These are phyloP conservation scores for Citrus australasica DNA, from an alignment of 345 rosid species.

Conservation along the genomic window DNA sequence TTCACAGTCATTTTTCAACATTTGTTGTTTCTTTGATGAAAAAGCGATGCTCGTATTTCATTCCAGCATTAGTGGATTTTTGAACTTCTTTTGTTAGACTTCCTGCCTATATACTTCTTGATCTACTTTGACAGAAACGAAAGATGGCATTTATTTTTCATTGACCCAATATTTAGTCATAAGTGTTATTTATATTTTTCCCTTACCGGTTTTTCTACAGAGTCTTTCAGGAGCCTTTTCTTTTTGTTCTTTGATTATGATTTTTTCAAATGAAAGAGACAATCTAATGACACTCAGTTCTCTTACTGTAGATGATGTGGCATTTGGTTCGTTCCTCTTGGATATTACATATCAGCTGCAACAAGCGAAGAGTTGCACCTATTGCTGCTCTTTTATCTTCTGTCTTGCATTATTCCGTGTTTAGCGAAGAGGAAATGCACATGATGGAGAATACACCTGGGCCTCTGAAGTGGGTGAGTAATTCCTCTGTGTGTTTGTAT, in stretches of 20 bases:
- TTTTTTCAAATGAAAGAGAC: not conserved
- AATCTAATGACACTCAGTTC: not conserved
- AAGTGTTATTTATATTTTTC: no score
- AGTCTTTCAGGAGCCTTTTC: not conserved
- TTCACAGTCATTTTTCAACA: no score
- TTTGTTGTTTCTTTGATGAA: no score
- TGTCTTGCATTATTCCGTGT: slow-evolving; percentile 73
- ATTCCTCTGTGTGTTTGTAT: slow-evolving; percentile 12
- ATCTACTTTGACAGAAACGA: no score
- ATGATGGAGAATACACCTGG: slow-evolving; percentile 46
- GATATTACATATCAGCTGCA: slow-evolving; percentile 86
- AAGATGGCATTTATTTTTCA: no score
- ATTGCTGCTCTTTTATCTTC: slow-evolving; percentile 89
- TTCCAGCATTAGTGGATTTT: no score
- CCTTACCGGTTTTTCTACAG: not conserved
- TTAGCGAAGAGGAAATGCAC: slow-evolving; percentile 70
- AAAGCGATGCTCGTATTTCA: no score
- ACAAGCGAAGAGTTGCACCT: slow-evolving; percentile 87
- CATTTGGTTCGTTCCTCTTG: slow-evolving; percentile 81
- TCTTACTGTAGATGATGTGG: slow-evolving; percentile 72
- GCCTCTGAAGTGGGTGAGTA: slow-evolving; percentile 87
- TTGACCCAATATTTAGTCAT: no score
- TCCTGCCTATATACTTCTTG: no score
- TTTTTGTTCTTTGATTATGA: not conserved
- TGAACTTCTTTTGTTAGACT: no score